Percentiles rank a stretch among this genome's conserved stretches.
Conservation (phyloP, 2,329 filamentous ascomycete genomes). For the Cryphonectria japonica region DNA sequence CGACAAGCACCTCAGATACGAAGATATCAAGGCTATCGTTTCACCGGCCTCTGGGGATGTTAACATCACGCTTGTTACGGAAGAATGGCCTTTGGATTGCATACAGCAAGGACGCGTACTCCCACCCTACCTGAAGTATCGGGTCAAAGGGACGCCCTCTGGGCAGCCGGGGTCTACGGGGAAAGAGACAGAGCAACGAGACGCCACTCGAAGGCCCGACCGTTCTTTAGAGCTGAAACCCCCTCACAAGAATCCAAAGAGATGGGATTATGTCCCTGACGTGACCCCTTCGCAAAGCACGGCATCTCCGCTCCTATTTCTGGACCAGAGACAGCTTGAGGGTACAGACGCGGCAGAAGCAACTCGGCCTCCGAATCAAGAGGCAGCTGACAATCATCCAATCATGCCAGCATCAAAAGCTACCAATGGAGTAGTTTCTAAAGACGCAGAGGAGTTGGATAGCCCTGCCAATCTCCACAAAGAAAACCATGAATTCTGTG, state of each 20-base stretch:
- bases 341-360: not conserved
- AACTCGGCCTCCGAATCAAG: not conserved
- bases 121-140: slow-evolving; percentile 61
- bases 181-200: slow-evolving; percentile 27
- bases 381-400: not conserved
- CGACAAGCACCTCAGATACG: slow-evolving; percentile 68
- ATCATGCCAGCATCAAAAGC: not conserved
- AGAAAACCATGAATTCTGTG: slow-evolving; percentile 36
- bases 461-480: not conserved
- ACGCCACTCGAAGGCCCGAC: slow-evolving; percentile 32
- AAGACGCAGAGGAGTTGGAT: slow-evolving; percentile 20
- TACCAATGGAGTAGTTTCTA: not conserved
- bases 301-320: not conserved
- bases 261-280: slow-evolving; percentile 44
- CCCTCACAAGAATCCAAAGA: slow-evolving; percentile 42
- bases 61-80: slow-evolving; percentile 62
- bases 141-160: slow-evolving; percentile 54
- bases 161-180: slow-evolving; percentile 26
- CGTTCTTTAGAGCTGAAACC: slow-evolving; percentile 55
- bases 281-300: slow-evolving; percentile 35
- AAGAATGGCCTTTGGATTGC: slow-evolving; percentile 71
- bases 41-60: slow-evolving; percentile 38
- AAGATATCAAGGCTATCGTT: slow-evolving; percentile 64
- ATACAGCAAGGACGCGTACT: slow-evolving; percentile 61
- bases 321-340: not conserved